These are phyloP conservation scores for Pezicula rhizophila DNA, from an alignment of 2,329 filamentous ascomycete species.

Conservation along the genomic window DNA sequence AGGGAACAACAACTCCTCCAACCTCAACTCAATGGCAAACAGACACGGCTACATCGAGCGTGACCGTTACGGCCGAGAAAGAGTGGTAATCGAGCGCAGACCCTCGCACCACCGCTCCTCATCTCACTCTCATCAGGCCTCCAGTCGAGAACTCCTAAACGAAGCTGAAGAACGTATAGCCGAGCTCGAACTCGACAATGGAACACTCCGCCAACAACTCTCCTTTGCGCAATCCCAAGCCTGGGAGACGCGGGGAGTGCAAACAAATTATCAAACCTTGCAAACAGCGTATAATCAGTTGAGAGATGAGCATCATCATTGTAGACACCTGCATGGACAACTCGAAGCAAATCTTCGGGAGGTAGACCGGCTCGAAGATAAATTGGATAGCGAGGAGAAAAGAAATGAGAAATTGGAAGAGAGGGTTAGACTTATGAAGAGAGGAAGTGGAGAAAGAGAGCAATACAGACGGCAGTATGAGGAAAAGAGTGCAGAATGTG, in stretches of 20 bases:
- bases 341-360: conserved; percentile 10
- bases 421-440: conserved; percentile 14
- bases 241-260: conserved; percentile 3
- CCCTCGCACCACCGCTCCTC: conserved; percentile 2
- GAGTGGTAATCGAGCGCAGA: conserved; percentile 10
- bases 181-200: conserved; percentile 10
- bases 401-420: conserved; percentile 15
- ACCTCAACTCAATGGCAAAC: conserved; percentile 10
- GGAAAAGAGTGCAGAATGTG: conserved; percentile 16
- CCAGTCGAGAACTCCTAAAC: conserved; percentile 10
- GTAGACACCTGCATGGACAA: conserved; percentile 10
- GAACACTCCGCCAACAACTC: conserved; percentile 11
- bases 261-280: conserved; percentile 1
- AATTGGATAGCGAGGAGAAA: conserved; percentile 10
- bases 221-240: conserved; percentile 11
- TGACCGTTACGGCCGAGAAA: conserved; percentile 13
- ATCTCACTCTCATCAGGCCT: conserved; percentile 4
- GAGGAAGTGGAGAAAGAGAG: conserved; percentile 8
- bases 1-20: conserved; percentile 12
- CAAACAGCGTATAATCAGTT: conserved; percentile 9
- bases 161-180: conserved; percentile 13
- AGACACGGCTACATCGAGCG: conserved; percentile 14
- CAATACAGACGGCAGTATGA: conserved; percentile 13
- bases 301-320: conserved; percentile 13
- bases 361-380: conserved; percentile 7